Percentiles rank a stretch among this genome's conserved stretches.
These are phyloP conservation scores for Aureobasidium vineae DNA, from an alignment of 2,329 filamentous ascomycete genomes.

Conservation along the genomic window DNA sequence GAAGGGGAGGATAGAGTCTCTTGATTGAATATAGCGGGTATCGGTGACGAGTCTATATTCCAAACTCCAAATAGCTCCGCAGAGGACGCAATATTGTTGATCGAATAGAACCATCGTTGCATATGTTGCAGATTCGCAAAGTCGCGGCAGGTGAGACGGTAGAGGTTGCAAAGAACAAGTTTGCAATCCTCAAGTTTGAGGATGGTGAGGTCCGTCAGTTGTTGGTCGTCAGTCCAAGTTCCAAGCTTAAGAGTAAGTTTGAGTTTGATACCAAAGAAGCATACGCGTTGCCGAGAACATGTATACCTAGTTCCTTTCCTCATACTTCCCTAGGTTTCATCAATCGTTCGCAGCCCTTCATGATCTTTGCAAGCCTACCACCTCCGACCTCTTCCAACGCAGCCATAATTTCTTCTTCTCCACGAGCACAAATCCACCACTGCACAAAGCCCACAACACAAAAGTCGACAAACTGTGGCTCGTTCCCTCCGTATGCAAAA, in stretches of 20 bases:
- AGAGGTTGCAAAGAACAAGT: too few relatives aligned
- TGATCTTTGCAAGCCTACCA: constrained; percentile 20
- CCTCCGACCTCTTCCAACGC: constrained; percentile 21
- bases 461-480: constrained; percentile 19
- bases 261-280: background rate
- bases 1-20: background rate
- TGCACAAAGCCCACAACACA: background rate
- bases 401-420: constrained; percentile 18
- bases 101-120: too few relatives aligned
- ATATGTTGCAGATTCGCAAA: too few relatives aligned
- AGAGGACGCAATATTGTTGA: too few relatives aligned
- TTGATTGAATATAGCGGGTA: background rate
- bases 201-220: background rate
- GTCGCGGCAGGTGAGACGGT: too few relatives aligned
- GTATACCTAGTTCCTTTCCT: background rate
- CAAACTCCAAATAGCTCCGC: background rate
- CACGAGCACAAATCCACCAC: constrained; percentile 24
- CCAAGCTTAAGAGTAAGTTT: background rate
- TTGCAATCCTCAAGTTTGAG: too few relatives aligned
- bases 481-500: background rate
- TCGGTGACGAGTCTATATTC: too few relatives aligned
- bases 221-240: background rate
- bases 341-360: background rate
- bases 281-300: background rate
- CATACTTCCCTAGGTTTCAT: background rate